A percentile compares a stretch with the other conserved stretches of the same genome.
Evolutionary conservation across 2,329 filamentous ascomycete species (phyloP).

Genomic region (Aspergillus ustus): DNA sequence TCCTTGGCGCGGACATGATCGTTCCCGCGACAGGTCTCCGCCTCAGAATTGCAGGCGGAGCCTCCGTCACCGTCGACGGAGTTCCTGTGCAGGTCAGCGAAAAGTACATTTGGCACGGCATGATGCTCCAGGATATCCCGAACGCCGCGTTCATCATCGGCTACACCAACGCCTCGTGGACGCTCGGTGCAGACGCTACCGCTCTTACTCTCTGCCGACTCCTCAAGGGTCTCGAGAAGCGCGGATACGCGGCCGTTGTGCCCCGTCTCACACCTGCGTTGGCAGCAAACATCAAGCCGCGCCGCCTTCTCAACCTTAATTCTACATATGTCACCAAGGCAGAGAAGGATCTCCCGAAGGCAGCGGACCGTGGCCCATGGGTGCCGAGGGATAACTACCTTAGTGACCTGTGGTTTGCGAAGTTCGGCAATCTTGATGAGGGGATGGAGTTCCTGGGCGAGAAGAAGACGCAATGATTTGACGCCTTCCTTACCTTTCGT

Average conservation of each 20-base stretch:
- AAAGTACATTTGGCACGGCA: constrained; percentile 50
- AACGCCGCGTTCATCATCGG: constrained; percentile 49
- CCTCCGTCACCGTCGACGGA: constrained; percentile 43
- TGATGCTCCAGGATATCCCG: constrained; percentile 51
- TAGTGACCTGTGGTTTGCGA: constrained; percentile 45
- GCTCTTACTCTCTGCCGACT: constrained; percentile 45
- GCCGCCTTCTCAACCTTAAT: constrained; percentile 42
- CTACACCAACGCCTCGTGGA: constrained; percentile 52
- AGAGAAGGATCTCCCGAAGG: constrained; percentile 40
- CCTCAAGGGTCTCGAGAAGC: constrained; percentile 37
- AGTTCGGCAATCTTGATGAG: constrained; percentile 40
- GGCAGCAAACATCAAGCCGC: constrained; percentile 28
- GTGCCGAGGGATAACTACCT: constrained; percentile 43
- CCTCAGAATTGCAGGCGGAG: constrained; percentile 44
- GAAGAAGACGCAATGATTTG: constrained; percentile 19
- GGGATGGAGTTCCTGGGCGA: constrained; percentile 35
- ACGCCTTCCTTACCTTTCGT: constrained; percentile 6
- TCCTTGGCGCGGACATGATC: constrained; percentile 48
- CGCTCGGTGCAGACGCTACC: constrained; percentile 50
- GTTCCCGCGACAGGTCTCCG: constrained; percentile 52
- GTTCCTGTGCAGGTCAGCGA: constrained; percentile 35
- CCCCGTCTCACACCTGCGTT: constrained; percentile 32
- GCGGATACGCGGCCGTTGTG: constrained; percentile 31
- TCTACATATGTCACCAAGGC: constrained; percentile 49
- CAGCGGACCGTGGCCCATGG: constrained; percentile 48